phyloP scores from a whole-genome alignment of 2,329 filamentous ascomycete genomes.

The Pyrenochaeta sp. region DNA sequence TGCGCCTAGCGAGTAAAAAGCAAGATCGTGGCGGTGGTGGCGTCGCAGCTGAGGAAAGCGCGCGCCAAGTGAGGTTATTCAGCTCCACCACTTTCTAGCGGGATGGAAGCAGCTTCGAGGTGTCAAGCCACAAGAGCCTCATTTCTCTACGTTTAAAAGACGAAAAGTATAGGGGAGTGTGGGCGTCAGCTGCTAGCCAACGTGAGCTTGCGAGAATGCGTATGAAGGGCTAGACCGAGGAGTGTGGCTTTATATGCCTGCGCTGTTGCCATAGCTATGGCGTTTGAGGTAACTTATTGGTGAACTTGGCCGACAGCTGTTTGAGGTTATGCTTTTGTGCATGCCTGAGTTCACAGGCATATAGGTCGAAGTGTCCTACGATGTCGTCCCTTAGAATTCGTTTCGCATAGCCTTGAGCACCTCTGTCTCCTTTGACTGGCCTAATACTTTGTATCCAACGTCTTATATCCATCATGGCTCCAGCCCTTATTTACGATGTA shows the following conservation, averaged over 20 bases:
- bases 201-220: neutral
- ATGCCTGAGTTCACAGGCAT: neutral
- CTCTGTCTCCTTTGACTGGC: neutral
- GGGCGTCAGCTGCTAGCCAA: neutral
- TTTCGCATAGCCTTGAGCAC: neutral
- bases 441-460: neutral
- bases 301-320: neutral
- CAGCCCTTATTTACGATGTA: slow-evolving; percentile 1
- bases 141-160: neutral
- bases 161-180: neutral
- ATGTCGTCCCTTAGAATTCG: neutral
- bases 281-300: neutral
- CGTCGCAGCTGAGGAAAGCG: slow-evolving; percentile 6
- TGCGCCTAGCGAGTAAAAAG: slow-evolving; percentile 1
- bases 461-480: slow-evolving; percentile 5
- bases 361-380: neutral
- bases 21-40: slow-evolving; percentile 5
- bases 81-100: slow-evolving; percentile 9
- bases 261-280: neutral
- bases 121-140: neutral
- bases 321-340: neutral
- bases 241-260: neutral
- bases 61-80: slow-evolving; percentile 11
- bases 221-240: neutral
- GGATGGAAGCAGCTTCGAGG: neutral